These are phyloP conservation scores for Cyclotella baltica DNA, from an alignment of 108 stramenopile species.

Conservation along the genomic window DNA sequence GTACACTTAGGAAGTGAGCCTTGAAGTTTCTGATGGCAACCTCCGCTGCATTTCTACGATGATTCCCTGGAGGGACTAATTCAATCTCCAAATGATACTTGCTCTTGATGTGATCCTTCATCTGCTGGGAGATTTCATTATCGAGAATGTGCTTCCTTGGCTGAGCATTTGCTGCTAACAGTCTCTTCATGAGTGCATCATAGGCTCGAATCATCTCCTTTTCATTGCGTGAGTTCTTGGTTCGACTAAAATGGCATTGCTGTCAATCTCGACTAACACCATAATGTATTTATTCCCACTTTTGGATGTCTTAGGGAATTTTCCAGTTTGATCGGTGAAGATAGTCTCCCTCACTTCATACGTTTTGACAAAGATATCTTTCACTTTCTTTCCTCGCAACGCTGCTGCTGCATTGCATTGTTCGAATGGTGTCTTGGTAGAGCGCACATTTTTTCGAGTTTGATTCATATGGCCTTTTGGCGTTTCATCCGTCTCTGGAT, in stretches of 20 bases:
- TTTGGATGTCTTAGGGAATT: background rate
- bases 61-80: conserved; percentile 1
- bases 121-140: too few species aligned
- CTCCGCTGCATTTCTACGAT: conserved; percentile 20
- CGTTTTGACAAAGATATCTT: background rate
- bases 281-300: background rate
- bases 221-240: background rate
- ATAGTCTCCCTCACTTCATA: background rate
- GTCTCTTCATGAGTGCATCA: background rate
- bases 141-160: background rate
- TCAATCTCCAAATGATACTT: background rate
- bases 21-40: conserved; percentile 51
- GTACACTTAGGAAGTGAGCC: conserved; percentile 50
- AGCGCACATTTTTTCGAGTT: background rate
- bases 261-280: too few species aligned
- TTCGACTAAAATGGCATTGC: background rate
- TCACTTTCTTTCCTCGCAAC: background rate
- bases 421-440: background rate
- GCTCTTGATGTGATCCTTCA: background rate
- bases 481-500: conserved; percentile 8
- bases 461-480: background rate
- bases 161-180: background rate
- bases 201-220: background rate
- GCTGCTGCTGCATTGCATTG: background rate
- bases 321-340: background rate